Conservation (phyloP, 495 filamentous ascomycete genomes). For the Talaromyces liani region DNA sequence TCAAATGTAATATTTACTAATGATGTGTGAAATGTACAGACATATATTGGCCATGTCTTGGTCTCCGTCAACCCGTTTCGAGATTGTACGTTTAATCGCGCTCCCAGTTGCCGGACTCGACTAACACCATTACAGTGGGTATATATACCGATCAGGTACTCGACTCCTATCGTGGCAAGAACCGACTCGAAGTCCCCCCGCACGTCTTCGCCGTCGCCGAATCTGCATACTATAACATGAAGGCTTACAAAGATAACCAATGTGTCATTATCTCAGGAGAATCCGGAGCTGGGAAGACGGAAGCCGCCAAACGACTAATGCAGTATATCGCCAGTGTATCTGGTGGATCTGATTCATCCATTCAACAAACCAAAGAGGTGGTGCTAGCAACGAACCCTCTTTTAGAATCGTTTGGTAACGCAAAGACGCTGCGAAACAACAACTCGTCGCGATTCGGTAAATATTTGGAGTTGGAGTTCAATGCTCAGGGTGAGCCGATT, state of each 20-base stretch:
- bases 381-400: constrained; percentile 96
- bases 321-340: constrained; percentile 98
- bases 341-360: constrained; percentile 79
- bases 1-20: constrained; percentile 6
- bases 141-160: constrained; percentile 96
- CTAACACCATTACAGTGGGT: constrained; percentile 51
- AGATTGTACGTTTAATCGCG: constrained; percentile 54
- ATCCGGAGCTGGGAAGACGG: constrained; percentile 98
- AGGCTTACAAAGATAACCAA: constrained; percentile 97
- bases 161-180: constrained; percentile 89
- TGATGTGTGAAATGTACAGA: constrained; percentile 37
- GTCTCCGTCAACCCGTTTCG: constrained; percentile 99
- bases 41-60: constrained; percentile 99
- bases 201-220: constrained; percentile 98
- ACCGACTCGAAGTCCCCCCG: constrained; percentile 88
- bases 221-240: constrained; percentile 98
- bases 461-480: constrained; percentile 97
- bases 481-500: constrained; percentile 82
- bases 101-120: constrained; percentile 8
- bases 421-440: constrained; percentile 96
- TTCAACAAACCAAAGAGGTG: constrained; percentile 98
- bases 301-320: constrained; percentile 98
- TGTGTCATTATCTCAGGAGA: constrained; percentile 99
- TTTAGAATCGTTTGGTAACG: constrained; percentile 96
- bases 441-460: constrained; percentile 98